Evolutionary conservation across 1,139 yeast genomes (phyloP).

Genomic region (Arxiozyma slooffiae): DNA sequence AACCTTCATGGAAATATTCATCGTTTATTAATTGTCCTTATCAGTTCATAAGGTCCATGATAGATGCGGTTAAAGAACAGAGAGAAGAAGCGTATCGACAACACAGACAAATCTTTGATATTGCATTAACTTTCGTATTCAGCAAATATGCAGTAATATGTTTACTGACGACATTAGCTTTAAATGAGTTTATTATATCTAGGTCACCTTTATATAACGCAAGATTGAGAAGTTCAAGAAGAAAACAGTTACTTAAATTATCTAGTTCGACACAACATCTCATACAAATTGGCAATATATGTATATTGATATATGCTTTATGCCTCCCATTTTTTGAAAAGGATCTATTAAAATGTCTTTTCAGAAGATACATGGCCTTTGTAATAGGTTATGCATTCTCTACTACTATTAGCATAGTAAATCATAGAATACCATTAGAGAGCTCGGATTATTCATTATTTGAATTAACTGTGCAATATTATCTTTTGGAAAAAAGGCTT

Average conservation of each 20-base stretch:
- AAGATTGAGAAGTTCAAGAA: background rate
- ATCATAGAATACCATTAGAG: constrained; percentile 21
- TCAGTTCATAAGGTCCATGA: constrained; percentile 13
- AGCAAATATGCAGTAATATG: constrained; percentile 18
- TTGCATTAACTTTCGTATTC: constrained; percentile 15
- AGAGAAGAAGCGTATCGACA: constrained; percentile 8
- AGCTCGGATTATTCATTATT: constrained; percentile 28
- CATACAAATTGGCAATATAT: background rate
- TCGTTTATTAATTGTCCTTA: constrained; percentile 16
- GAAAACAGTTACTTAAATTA: background rate
- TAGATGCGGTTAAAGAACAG: constrained; percentile 16
- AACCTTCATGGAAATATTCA: background rate
- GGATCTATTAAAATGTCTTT: background rate
- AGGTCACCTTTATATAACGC: constrained; percentile 7
- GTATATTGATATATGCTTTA: background rate
- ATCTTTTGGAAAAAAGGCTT: constrained; percentile 4
- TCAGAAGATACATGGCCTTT: background rate
- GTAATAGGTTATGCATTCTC: background rate
- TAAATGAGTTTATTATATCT: constrained; percentile 17
- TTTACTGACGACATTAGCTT: constrained; percentile 16
- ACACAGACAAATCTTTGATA: constrained; percentile 2
- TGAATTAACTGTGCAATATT: constrained; percentile 25
- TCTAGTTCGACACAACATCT: background rate
- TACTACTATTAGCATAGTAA: constrained; percentile 1
- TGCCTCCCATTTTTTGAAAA: constrained; percentile 1